These are phyloP conservation scores for Neolentinus lepideus DNA, from an alignment of 1,284 basidiomycete species.

Conservation along the genomic window DNA sequence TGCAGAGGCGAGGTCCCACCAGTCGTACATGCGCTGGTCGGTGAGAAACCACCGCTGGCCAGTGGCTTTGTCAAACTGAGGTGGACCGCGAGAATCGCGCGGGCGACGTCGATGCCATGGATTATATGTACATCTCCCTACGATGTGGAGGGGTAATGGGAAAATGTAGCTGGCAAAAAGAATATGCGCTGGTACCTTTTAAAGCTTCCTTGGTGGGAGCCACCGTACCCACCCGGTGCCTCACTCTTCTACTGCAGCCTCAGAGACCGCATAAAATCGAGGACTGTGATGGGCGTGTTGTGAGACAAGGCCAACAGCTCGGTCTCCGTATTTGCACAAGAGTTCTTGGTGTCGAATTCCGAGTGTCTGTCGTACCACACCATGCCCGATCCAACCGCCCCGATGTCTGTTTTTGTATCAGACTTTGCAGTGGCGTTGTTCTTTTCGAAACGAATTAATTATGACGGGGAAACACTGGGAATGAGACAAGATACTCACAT, in stretches of 20 bases:
- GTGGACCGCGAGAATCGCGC: slow-evolving; percentile 49
- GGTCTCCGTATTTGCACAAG: slow-evolving; percentile 41
- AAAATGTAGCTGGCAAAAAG: neutral
- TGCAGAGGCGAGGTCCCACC: slow-evolving; percentile 59
- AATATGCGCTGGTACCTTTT: slow-evolving; percentile 28
- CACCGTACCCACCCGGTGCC: slow-evolving; percentile 45
- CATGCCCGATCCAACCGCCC: slow-evolving; percentile 5
- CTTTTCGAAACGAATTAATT: slow-evolving; percentile 7
- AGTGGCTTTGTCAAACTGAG: slow-evolving; percentile 29
- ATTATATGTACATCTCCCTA: slow-evolving; percentile 55
- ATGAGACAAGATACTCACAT: slow-evolving; percentile 29
- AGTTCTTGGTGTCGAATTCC: slow-evolving; percentile 28
- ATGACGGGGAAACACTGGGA: neutral
- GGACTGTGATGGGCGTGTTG: slow-evolving; percentile 38
- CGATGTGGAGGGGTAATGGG: neutral
- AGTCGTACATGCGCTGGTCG: slow-evolving; percentile 56
- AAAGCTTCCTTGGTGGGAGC: slow-evolving; percentile 49
- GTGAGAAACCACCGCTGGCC: slow-evolving; percentile 52
- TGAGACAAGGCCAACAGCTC: slow-evolving; percentile 45
- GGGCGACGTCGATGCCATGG: slow-evolving; percentile 50
- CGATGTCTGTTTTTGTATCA: slow-evolving; percentile 7
- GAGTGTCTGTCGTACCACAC: slow-evolving; percentile 49
- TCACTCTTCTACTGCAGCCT: slow-evolving; percentile 42
- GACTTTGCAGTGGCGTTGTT: slow-evolving; percentile 15
- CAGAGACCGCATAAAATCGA: slow-evolving; percentile 60